Evolutionary conservation across 2,329 filamentous ascomycete genomes (phyloP).

Genomic region (Cladobotryum mycophilum): DNA sequence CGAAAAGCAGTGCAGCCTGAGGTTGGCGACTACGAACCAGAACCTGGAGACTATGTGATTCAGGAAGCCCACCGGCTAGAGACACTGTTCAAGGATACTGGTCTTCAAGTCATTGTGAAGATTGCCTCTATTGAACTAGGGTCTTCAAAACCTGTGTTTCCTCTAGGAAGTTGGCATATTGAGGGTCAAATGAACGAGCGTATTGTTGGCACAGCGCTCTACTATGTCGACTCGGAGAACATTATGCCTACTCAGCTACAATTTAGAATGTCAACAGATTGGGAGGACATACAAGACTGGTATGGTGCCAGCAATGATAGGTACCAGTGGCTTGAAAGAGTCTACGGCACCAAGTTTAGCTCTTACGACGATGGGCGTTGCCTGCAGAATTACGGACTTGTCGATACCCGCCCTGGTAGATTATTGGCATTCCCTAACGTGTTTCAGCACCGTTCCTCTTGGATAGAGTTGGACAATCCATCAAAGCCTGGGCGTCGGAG

Average conservation of each 20-base stretch:
- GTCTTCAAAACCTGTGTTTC: constrained; percentile 43
- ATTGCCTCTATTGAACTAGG: constrained; percentile 48
- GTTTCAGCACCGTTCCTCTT: constrained; percentile 13
- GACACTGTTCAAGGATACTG: constrained; percentile 20
- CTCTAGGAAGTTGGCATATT: constrained; percentile 39
- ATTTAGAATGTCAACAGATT: not conserved
- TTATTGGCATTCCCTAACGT: constrained; percentile 13
- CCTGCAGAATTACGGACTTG: constrained; percentile 17
- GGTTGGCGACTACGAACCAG: constrained; percentile 5
- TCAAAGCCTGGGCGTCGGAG: constrained; percentile 44
- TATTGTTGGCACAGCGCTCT: constrained; percentile 21
- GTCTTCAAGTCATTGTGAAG: constrained; percentile 57
- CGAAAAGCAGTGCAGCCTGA: constrained; percentile 16
- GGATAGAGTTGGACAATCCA: constrained; percentile 40
- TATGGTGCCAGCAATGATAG: not conserved
- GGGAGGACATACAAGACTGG: not conserved
- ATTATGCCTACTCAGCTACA: not conserved
- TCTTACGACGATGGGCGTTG: not conserved
- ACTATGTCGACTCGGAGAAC: constrained; percentile 12
- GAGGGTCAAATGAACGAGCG: constrained; percentile 23
- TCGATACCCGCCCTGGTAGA: constrained; percentile 16
- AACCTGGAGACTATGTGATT: not conserved
- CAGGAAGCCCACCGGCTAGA: not conserved
- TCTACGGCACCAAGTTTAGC: constrained; percentile 10
- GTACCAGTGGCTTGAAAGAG: constrained; percentile 4